These are phyloP conservation scores for Verticillium nonalfalfae DNA, from an alignment of 2,329 filamentous ascomycete species.

Conservation along the genomic window DNA sequence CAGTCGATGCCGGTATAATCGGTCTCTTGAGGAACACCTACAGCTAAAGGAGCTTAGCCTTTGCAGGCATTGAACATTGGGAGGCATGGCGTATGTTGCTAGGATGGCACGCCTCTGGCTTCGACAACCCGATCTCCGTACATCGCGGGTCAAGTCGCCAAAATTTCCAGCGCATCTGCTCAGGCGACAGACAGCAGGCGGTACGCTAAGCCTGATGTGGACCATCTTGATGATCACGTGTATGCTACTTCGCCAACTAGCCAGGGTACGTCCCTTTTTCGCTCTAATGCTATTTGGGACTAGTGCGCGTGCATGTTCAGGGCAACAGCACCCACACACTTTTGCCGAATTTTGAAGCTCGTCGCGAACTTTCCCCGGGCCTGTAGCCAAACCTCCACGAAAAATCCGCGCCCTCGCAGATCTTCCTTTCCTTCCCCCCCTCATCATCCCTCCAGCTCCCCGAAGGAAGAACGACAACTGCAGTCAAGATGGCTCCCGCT, in stretches of 20 bases:
- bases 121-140: constrained; percentile 5
- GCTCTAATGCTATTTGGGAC: constrained; percentile 13
- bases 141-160: constrained; percentile 6
- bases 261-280: neutral
- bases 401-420: constrained; percentile 11
- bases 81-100: constrained; percentile 50
- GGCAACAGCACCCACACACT: constrained; percentile 5
- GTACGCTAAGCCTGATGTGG: neutral
- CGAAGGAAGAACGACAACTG: constrained; percentile 26
- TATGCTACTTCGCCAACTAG: neutral
- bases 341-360: constrained; percentile 5
- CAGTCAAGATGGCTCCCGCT: constrained; percentile 83
- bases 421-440: constrained; percentile 19
- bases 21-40: constrained; percentile 30
- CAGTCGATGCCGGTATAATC: constrained; percentile 2
- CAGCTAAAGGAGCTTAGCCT: constrained; percentile 54
- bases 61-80: constrained; percentile 55
- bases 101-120: constrained; percentile 10
- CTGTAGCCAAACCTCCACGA: neutral
- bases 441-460: constrained; percentile 19
- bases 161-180: constrained; percentile 7
- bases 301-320: constrained; percentile 17
- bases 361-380: constrained; percentile 5
- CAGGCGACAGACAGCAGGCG: neutral
- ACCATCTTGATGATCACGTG: constrained; percentile 26